phyloP scores from a whole-genome alignment of 148 eudicot species.

The Fagopyrum homotropicum region DNA sequence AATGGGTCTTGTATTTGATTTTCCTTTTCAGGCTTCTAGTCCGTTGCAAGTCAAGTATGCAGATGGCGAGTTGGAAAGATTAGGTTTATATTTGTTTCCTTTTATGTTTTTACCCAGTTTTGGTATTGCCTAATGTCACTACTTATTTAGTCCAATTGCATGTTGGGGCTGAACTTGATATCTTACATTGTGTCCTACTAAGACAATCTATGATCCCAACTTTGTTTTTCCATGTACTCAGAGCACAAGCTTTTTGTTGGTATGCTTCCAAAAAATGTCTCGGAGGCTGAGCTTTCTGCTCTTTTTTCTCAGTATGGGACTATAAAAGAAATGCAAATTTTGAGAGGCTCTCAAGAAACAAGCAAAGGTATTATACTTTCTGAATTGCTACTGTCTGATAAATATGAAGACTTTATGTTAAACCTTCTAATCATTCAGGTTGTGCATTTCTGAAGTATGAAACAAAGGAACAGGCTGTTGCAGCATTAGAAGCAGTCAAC shows the following conservation, averaged over 20 bases:
- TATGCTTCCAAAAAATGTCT: conserved; percentile 95
- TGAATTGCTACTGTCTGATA: not conserved
- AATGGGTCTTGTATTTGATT: not conserved
- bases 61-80: conserved; percentile 98
- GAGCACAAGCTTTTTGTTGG: conserved; percentile 98
- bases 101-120: conserved; percentile 8
- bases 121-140: not conserved
- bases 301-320: conserved; percentile 86
- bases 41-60: conserved; percentile 99
- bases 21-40: conserved; percentile 78
- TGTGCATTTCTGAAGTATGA: conserved; percentile 97
- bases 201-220: conserved; percentile 7
- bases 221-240: conserved; percentile 22
- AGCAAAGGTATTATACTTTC: conserved; percentile 61
- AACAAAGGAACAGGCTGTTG: conserved; percentile 91
- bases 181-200: not conserved
- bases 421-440: conserved; percentile 33
- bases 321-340: conserved; percentile 80
- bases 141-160: not conserved
- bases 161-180: not conserved
- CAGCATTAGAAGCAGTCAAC: conserved; percentile 81
- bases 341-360: conserved; percentile 94
- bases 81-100: conserved; percentile 44
- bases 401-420: conserved; percentile 7
- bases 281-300: conserved; percentile 79